Evolutionary conservation across 164 flowering plant species (phyloP).

Genomic region (Platanus orientalis): DNA sequence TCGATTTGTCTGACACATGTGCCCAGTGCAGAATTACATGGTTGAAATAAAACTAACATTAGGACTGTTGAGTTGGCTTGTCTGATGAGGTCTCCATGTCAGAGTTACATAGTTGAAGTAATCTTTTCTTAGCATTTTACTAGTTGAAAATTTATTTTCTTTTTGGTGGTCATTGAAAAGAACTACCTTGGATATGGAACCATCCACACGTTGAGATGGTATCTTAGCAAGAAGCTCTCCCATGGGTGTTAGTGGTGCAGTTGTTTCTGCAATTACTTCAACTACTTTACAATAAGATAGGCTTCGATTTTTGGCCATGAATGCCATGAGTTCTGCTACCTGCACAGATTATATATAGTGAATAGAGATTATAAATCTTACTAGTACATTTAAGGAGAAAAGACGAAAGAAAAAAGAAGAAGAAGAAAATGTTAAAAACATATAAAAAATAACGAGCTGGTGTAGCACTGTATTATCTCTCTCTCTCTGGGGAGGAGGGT

Average conservation of each 20-base stretch:
- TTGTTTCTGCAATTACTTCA: constrained; percentile 95
- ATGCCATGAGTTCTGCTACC: constrained; percentile 92
- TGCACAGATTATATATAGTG: constrained; percentile 11
- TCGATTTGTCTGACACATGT: no score
- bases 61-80: background rate
- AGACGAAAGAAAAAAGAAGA: no score
- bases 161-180: background rate
- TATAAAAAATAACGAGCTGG: no score
- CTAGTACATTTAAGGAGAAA: no score
- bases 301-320: constrained; percentile 69
- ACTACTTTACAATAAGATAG: constrained; percentile 87
- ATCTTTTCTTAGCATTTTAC: background rate
- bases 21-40: no score
- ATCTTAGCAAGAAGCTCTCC: constrained; percentile 72
- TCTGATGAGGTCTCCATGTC: background rate
- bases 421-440: no score
- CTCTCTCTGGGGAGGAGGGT: no score
- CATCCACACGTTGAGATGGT: constrained; percentile 54
- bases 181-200: constrained; percentile 37
- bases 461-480: no score
- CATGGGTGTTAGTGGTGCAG: constrained; percentile 77
- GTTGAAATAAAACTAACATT: no score
- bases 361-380: no score
- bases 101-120: background rate
- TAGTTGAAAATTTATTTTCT: background rate